Evolutionary conservation across 2,329 filamentous ascomycete genomes (phyloP).

Genomic region (Salinomyces thailandicus): DNA sequence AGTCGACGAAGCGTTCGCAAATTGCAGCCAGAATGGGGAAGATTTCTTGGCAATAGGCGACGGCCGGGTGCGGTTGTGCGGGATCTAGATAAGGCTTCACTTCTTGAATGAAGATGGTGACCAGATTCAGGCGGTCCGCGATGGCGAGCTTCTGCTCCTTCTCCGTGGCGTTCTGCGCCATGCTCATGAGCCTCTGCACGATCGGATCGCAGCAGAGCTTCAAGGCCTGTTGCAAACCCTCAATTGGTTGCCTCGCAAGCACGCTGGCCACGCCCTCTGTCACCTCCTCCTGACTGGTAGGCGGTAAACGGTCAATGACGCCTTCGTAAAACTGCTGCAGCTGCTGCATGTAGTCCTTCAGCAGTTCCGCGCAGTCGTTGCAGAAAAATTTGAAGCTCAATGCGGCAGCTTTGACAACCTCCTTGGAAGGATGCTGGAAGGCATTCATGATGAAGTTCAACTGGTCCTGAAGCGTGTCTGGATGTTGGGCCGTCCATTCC

Average conservation of each 20-base stretch:
- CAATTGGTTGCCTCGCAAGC: slow-evolving; percentile 70
- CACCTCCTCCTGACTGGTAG: slow-evolving; percentile 84
- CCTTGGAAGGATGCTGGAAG: slow-evolving; percentile 77
- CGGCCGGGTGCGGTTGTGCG: slow-evolving; percentile 71
- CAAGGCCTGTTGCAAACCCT: slow-evolving; percentile 71
- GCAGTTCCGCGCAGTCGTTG: slow-evolving; percentile 78
- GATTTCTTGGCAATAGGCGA: slow-evolving; percentile 93
- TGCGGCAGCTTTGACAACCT: slow-evolving; percentile 83
- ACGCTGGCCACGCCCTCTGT: slow-evolving; percentile 92
- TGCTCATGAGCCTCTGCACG: slow-evolving; percentile 70
- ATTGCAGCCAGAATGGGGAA: slow-evolving; percentile 81
- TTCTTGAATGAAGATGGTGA: slow-evolving; percentile 79
- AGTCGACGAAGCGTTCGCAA: slow-evolving; percentile 75
- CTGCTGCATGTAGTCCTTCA: slow-evolving; percentile 73
- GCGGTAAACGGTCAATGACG: slow-evolving; percentile 75
- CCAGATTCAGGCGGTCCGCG: slow-evolving; percentile 85
- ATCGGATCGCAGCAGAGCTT: slow-evolving; percentile 92
- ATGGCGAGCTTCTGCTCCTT: slow-evolving; percentile 76
- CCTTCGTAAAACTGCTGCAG: slow-evolving; percentile 88
- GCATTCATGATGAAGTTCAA: slow-evolving; percentile 92
- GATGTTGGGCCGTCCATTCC: slow-evolving; percentile 92
- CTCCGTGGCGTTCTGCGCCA: slow-evolving; percentile 75
- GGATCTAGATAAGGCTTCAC: slow-evolving; percentile 64
- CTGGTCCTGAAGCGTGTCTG: slow-evolving; percentile 82
- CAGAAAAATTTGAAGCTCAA: slow-evolving; percentile 96